phyloP scores from a whole-genome alignment of 2,329 filamentous ascomycete species.

The Trichoderma simmonsii region DNA sequence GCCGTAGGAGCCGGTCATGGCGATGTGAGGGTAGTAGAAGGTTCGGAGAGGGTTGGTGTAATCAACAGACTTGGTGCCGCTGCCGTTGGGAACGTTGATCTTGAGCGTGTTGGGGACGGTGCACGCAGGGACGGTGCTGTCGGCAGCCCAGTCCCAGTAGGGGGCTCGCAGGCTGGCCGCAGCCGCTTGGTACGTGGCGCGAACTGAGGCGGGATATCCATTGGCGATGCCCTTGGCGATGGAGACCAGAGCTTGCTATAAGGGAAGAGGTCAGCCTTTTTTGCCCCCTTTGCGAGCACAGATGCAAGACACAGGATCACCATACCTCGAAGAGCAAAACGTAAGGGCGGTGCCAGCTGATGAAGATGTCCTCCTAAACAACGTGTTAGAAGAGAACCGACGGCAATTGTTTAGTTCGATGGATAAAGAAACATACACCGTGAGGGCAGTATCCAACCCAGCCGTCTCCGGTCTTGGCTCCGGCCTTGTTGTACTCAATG shows the following conservation, averaged over 20 bases:
- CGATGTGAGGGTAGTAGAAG: constrained; percentile 46
- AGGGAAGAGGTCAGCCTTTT: constrained; percentile 10
- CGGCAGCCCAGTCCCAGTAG: constrained; percentile 54
- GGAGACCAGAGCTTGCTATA: constrained; percentile 49
- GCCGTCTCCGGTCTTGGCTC: constrained; percentile 26
- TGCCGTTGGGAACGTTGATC: constrained; percentile 42
- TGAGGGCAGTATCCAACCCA: constrained; percentile 48
- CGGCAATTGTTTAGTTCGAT: neutral
- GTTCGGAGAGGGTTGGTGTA: constrained; percentile 52
- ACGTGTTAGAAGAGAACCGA: neutral
- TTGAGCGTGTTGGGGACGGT: constrained; percentile 34
- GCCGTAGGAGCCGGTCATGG: constrained; percentile 38
- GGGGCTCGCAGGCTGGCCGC: constrained; percentile 47
- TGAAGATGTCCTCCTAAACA: constrained; percentile 46
- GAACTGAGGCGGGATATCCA: constrained; percentile 38
- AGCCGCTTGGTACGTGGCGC: constrained; percentile 40
- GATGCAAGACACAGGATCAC: neutral
- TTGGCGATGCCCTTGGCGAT: constrained; percentile 46
- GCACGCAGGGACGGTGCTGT: constrained; percentile 43
- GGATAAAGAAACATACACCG: constrained; percentile 33
- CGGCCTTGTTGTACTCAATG: constrained; percentile 42
- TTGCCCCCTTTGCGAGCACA: neutral
- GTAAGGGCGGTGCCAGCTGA: constrained; percentile 56
- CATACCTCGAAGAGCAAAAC: constrained; percentile 52
- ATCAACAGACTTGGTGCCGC: constrained; percentile 28